A percentile compares a stretch with the other conserved stretches of the same genome.
Evolutionary conservation across 1,284 basidiomycete species (phyloP).

Genomic region (Boletellus deceptivus): DNA sequence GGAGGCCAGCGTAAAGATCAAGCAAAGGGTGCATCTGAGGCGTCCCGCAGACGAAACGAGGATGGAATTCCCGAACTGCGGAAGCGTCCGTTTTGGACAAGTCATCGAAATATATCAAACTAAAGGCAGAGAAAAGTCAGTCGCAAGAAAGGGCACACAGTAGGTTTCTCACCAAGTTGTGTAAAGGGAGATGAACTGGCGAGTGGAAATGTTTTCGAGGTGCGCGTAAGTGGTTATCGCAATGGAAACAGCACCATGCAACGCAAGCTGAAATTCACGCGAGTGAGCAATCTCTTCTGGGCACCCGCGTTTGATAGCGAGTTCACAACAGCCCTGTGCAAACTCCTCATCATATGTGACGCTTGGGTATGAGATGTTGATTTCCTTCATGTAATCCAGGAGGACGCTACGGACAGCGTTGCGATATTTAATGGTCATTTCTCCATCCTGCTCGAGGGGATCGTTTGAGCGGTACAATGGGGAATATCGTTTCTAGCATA

Average conservation of each 20-base stretch:
- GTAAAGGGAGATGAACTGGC: conserved; percentile 10
- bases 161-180: conserved; percentile 4
- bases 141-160: neutral
- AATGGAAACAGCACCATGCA: conserved; percentile 4
- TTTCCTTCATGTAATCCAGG: conserved; percentile 4
- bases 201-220: conserved; percentile 1
- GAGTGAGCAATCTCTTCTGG: conserved; percentile 1
- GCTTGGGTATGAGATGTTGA: conserved; percentile 5
- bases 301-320: conserved; percentile 6
- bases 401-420: conserved; percentile 5
- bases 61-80: conserved; percentile 2
- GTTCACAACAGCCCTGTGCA: conserved; percentile 2
- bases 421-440: neutral
- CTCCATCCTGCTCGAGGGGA: neutral
- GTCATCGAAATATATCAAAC: conserved; percentile 9
- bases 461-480: neutral
- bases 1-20: neutral
- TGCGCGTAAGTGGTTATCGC: conserved; percentile 6
- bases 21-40: conserved; percentile 5
- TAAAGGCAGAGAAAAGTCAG: neutral
- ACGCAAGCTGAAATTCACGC: conserved; percentile 7
- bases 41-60: neutral
- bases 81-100: conserved; percentile 7
- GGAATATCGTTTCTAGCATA: neutral
- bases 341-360: conserved; percentile 8